Percentiles rank a stretch among this genome's conserved stretches.
Evolutionary conservation across 441 rosid species (phyloP).

Genomic region (Rhodomyrtus psidioides): DNA sequence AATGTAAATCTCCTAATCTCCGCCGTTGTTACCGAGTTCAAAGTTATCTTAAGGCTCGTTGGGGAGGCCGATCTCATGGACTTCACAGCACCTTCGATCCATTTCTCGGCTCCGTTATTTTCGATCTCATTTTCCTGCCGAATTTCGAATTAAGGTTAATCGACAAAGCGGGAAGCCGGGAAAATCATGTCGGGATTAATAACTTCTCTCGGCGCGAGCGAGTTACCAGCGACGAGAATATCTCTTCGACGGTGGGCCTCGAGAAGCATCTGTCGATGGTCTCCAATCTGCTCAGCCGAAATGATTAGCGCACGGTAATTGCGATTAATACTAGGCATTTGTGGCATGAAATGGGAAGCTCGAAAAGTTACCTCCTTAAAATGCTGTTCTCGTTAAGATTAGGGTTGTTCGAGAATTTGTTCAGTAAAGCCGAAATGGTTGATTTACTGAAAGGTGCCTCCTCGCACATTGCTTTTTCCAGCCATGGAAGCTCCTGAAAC

Average conservation of each 20-base stretch:
- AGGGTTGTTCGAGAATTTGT: neutral
- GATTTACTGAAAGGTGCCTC: no score
- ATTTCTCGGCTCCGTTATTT: no score
- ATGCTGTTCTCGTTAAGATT: neutral
- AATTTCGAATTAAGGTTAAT: no score
- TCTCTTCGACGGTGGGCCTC: neutral
- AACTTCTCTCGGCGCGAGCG: neutral
- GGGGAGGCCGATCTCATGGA: neutral
- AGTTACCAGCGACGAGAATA: neutral
- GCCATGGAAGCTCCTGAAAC: no score
- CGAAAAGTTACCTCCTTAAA: neutral
- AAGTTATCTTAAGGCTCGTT: neutral
- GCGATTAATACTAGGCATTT: no score
- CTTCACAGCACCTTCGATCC: neutral
- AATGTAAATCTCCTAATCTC: no score
- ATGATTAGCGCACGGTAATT: no score
- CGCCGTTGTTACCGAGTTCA: neutral
- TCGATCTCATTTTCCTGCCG: no score
- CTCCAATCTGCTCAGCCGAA: neutral
- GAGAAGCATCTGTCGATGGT: neutral
- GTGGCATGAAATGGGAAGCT: neutral
- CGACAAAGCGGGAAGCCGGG: fast-evolving
- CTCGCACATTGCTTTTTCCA: no score
- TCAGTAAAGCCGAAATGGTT: neutral
- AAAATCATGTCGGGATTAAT: neutral